Conservation (phyloP, 2,329 filamentous ascomycete species). For the Colletotrichum zoysiae region DNA sequence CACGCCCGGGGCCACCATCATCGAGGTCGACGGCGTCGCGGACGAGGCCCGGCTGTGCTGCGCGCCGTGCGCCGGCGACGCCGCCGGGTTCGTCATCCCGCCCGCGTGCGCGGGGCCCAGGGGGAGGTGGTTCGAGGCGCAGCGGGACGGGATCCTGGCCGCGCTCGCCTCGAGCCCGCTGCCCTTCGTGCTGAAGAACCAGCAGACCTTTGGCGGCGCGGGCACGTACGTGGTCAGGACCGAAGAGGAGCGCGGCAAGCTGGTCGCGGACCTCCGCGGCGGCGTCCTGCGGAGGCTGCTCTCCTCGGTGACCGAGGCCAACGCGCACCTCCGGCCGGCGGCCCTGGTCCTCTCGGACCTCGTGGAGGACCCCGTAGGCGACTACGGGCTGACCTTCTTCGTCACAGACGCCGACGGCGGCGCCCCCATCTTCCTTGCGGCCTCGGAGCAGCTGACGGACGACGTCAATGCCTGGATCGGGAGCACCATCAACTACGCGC, state of each 20-base stretch:
- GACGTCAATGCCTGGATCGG: slow-evolving; percentile 51
- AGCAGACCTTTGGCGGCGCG: slow-evolving; percentile 54
- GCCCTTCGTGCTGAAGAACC: slow-evolving; percentile 55
- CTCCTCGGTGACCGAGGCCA: slow-evolving; percentile 48
- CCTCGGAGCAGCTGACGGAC: slow-evolving; percentile 52
- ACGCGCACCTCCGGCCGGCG: slow-evolving; percentile 50
- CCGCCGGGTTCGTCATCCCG: slow-evolving; percentile 45
- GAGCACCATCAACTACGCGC: slow-evolving; percentile 50
- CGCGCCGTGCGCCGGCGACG: slow-evolving; percentile 41
- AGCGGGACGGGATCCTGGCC: slow-evolving; percentile 46
- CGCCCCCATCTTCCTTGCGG: slow-evolving; percentile 48
- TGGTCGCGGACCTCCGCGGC: slow-evolving; percentile 45
- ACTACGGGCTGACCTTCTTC: slow-evolving; percentile 53
- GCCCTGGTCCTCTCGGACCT: slow-evolving; percentile 50
- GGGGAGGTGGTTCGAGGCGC: slow-evolving; percentile 47
- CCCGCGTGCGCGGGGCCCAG: slow-evolving; percentile 46
- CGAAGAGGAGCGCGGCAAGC: slow-evolving; percentile 45
- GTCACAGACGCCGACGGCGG: slow-evolving; percentile 45
- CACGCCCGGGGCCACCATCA: slow-evolving; percentile 47
- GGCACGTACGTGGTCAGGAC: slow-evolving; percentile 51
- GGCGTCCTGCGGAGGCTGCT: slow-evolving; percentile 49
- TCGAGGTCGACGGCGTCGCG: slow-evolving; percentile 46
- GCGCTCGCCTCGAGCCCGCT: slow-evolving; percentile 45
- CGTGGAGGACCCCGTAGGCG: slow-evolving; percentile 48
- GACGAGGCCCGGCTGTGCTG: slow-evolving; percentile 45